Evolutionary conservation across 2,329 filamentous ascomycete species (phyloP).

Genomic region (Knoxdaviesia capensis): DNA sequence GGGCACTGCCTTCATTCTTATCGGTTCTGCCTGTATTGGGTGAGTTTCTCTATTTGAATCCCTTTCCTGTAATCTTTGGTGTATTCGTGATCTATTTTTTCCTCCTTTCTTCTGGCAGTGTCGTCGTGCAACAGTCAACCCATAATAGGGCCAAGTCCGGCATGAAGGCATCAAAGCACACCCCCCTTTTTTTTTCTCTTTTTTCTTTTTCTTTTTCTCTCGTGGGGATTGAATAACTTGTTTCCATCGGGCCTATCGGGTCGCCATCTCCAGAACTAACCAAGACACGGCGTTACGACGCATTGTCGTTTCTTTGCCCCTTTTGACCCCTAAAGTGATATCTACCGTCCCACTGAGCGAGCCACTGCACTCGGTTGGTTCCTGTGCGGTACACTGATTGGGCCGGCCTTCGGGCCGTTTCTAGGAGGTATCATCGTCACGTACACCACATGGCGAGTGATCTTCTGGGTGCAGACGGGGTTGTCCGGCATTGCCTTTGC

Average conservation of each 20-base stretch:
- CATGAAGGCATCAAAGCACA: too few relatives aligned
- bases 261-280: too few relatives aligned
- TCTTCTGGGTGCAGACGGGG: constrained; percentile 60
- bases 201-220: not conserved
- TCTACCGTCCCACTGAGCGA: constrained; percentile 45
- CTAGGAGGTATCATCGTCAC: constrained; percentile 61
- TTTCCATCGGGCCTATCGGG: not conserved
- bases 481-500: constrained; percentile 39
- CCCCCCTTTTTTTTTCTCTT: too few relatives aligned
- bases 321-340: constrained; percentile 19
- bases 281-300: too few relatives aligned
- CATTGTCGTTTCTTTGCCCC: too few relatives aligned
- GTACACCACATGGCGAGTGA: constrained; percentile 49
- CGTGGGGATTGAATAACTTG: not conserved
- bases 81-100: too few relatives aligned
- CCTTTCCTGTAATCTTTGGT: too few relatives aligned
- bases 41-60: constrained; percentile 10
- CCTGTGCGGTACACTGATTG: constrained; percentile 48
- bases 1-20: constrained; percentile 53
- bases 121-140: too few relatives aligned
- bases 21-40: constrained; percentile 51
- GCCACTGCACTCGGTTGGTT: constrained; percentile 60
- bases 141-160: too few relatives aligned
- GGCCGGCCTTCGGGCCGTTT: constrained; percentile 50
- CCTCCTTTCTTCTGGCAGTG: too few relatives aligned